Conservation (phyloP, 148 eudicot genomes). For the Bassia scoparia region DNA sequence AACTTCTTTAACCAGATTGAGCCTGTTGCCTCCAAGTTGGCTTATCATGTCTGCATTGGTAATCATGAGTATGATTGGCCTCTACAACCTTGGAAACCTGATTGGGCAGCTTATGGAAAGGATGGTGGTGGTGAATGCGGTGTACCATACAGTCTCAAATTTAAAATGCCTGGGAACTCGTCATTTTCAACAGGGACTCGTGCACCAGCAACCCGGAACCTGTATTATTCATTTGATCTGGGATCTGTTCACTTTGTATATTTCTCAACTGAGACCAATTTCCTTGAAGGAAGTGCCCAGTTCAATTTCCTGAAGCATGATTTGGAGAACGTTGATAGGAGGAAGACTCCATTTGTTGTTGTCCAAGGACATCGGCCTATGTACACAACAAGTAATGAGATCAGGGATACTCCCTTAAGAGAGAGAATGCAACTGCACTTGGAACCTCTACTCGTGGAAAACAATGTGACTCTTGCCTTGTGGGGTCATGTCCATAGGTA, state of each 20-base stretch:
- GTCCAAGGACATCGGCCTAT: conserved; percentile 98
- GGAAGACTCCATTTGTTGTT: conserved; percentile 79
- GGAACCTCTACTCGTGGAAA: conserved; percentile 79
- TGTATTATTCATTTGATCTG: conserved; percentile 69
- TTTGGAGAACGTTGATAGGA: conserved; percentile 69
- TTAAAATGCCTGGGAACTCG: conserved; percentile 98
- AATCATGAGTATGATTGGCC: conserved; percentile 99
- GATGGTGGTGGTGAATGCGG: conserved; percentile 99
- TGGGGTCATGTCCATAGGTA: conserved; percentile 99
- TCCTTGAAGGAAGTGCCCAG: conserved; percentile 74
- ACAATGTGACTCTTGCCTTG: conserved; percentile 79
- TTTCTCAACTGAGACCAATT: conserved; percentile 86
- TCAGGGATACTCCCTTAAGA: conserved; percentile 52
- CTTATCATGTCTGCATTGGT: conserved; percentile 92
- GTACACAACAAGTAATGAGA: conserved; percentile 82
- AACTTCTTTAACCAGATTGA: conserved; percentile 80
- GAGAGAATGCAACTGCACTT: conserved; percentile 53
- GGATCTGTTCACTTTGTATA: conserved; percentile 87
- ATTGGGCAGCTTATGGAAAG: conserved; percentile 73
- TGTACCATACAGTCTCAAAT: conserved; percentile 86
- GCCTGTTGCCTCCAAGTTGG: conserved; percentile 69
- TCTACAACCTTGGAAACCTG: conserved; percentile 86
- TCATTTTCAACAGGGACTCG: conserved; percentile 62
- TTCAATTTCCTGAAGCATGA: conserved; percentile 72
- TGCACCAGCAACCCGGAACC: conserved; percentile 81